Evolutionary conservation across 1,284 basidiomycete species (phyloP).

Genomic region (Ustilago trichophora): DNA sequence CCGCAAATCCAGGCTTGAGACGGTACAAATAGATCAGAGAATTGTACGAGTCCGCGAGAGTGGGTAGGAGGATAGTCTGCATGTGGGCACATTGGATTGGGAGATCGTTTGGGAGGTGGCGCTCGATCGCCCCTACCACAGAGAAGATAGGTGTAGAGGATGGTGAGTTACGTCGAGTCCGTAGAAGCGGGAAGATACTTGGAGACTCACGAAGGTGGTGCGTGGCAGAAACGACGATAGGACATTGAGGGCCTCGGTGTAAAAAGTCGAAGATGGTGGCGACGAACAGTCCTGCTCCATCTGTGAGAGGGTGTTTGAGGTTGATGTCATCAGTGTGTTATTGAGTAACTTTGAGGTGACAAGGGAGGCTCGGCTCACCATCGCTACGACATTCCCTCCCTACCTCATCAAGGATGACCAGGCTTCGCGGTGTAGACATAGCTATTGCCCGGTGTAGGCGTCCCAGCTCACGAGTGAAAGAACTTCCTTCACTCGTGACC

Average conservation of each 20-base stretch:
- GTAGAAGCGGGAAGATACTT: too few relatives aligned
- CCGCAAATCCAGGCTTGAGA: conserved; percentile 31
- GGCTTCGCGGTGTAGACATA: conserved; percentile 26
- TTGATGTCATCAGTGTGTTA: too few relatives aligned
- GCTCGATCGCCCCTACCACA: conserved; percentile 25
- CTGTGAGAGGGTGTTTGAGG: neutral
- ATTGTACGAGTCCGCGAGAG: conserved; percentile 7
- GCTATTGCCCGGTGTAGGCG: conserved; percentile 37
- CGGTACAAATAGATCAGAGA: conserved; percentile 42
- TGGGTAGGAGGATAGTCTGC: conserved; percentile 38
- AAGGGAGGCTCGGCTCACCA: conserved; percentile 9
- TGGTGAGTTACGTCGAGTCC: too few relatives aligned
- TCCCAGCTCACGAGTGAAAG: conserved; percentile 40
- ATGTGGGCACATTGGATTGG: conserved; percentile 42
- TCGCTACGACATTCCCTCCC: conserved; percentile 43
- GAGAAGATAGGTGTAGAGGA: neutral
- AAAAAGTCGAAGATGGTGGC: conserved; percentile 40
- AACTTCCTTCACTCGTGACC: conserved; percentile 40
- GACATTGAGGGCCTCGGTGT: conserved; percentile 25
- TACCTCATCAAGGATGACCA: conserved; percentile 48
- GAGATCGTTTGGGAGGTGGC: conserved; percentile 14
- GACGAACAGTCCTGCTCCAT: conserved; percentile 44
- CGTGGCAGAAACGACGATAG: conserved; percentile 37
- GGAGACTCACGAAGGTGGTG: conserved; percentile 41
- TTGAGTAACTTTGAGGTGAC: too few relatives aligned